A percentile compares a stretch with the other conserved stretches of the same genome.
Evolutionary conservation across 192 early-diverging fungal genomes (phyloP).

Genomic region (Coemansia asiatica): DNA sequence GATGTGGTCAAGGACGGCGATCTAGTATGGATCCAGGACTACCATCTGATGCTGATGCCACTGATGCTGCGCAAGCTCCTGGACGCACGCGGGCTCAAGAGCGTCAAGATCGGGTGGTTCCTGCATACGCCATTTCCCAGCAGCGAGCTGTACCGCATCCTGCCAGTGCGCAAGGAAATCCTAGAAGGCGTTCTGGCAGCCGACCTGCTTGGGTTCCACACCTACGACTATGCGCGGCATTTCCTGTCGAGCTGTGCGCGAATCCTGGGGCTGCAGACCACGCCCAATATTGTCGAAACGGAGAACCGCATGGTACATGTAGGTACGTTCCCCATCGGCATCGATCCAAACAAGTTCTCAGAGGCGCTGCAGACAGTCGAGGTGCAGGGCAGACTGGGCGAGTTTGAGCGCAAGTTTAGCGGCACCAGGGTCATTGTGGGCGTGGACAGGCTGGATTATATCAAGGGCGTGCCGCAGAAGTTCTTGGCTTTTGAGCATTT

Average conservation of each 20-base stretch:
- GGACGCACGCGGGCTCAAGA: slow-evolving; percentile 56
- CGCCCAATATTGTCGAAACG: slow-evolving; percentile 91
- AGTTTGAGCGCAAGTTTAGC: slow-evolving; percentile 80
- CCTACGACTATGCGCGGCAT: slow-evolving; percentile 98
- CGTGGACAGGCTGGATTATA: slow-evolving; percentile 98
- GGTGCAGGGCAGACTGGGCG: slow-evolving; percentile 74
- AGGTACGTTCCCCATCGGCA: slow-evolving; percentile 99
- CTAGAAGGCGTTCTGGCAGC: slow-evolving; percentile 87
- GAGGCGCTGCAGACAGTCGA: slow-evolving; percentile 72
- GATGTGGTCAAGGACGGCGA: slow-evolving; percentile 86
- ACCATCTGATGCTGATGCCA: slow-evolving; percentile 97
- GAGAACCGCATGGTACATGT: slow-evolving; percentile 93
- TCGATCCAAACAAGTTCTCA: slow-evolving; percentile 92
- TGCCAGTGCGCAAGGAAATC: slow-evolving; percentile 93
- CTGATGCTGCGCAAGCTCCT: slow-evolving; percentile 71
- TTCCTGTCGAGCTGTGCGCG: slow-evolving; percentile 96
- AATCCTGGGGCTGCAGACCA: slow-evolving; percentile 89
- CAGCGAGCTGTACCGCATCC: slow-evolving; percentile 94
- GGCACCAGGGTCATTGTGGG: slow-evolving; percentile 91
- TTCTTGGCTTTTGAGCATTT: slow-evolving; percentile 94
- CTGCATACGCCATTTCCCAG: slow-evolving; percentile 97
- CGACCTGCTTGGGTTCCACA: slow-evolving; percentile 98
- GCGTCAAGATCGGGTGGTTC: slow-evolving; percentile 97
- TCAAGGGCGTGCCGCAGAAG: slow-evolving; percentile 99
- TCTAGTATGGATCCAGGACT: slow-evolving; percentile 92